These are phyloP conservation scores for Beauveria caledonica DNA, from an alignment of 2,329 filamentous ascomycete genomes.

Conservation along the genomic window DNA sequence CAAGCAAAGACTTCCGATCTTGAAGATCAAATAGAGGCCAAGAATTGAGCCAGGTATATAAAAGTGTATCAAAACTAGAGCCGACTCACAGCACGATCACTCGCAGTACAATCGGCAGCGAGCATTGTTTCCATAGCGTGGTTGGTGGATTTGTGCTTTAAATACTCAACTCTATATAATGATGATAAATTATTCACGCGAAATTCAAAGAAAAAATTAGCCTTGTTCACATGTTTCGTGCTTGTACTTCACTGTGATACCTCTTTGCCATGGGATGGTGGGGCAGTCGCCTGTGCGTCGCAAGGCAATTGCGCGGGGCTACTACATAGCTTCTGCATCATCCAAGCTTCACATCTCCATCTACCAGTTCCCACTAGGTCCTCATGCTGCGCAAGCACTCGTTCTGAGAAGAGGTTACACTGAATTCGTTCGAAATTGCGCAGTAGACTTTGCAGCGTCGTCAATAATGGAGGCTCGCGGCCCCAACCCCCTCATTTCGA, in stretches of 20 bases:
- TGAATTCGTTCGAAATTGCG: not conserved
- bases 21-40: not conserved
- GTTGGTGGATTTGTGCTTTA: not conserved
- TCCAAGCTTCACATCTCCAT: not conserved
- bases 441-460: not conserved
- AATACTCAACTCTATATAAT: not conserved
- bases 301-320: conserved; percentile 2
- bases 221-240: not conserved
- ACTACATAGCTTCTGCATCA: not conserved
- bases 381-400: not conserved
- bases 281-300: not conserved
- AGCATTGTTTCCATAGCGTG: not conserved
- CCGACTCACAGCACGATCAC: not conserved
- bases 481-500: conserved; percentile 54
- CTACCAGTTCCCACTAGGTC: not conserved
- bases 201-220: not conserved
- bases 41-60: not conserved
- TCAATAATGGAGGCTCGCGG: conserved; percentile 38
- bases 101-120: not conserved
- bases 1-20: conserved; percentile 11
- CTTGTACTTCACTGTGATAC: not conserved
- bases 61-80: not conserved
- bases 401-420: not conserved
- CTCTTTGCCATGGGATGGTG: not conserved
- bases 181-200: not conserved